Base-by-base conservation (phyloP, 441 rosid species). In the Euphorbia corollata region DNA sequence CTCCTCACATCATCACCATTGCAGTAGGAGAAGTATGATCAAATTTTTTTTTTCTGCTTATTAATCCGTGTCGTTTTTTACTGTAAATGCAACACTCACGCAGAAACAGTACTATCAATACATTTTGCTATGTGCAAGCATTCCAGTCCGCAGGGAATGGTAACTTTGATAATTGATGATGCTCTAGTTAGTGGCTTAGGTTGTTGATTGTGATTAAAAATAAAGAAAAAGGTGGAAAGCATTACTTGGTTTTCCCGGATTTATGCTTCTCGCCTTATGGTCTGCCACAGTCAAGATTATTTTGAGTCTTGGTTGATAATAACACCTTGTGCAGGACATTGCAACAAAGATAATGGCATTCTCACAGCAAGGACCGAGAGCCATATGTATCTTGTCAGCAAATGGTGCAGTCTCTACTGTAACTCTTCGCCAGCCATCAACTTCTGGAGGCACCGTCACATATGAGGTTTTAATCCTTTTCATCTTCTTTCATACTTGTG, bases 11-110 rank as follows among this genome's bases (percentile, higher is more conserved):
- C 79, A 85, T 93, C 73, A 81, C 85, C 16, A 80, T 90, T 50
- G 90, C 92, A 48, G 73, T 82, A 34, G 99, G 99, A 79, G 99
- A 93, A 83, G 99, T 93, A 89, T 66, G 83, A 39, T 11, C 45
- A 1, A n/a, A 27, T 27, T 27, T 27, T 1, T 27, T 27, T 1
- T 27, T 27, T 27, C 32, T 27, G 32, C 32, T 27, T 27, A 27
- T 27, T 27, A 27, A 27, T 27, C 32, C 4, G 32, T 27, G 5
- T 59, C 36, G 11, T 8, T 16, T 45, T 36, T 50, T 38, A 53
- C 43, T 27, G 51, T 57, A 16, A 27, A 27, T 27, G 32, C 32
- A 27, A 27, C 32, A 27, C n/a, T n/a, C n/a, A n/a, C n/a, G n/a
- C n/a, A n/a, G n/a, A n/a, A n/a, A n/a, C 4, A 27, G 32, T 27